These are phyloP conservation scores for Sphagnum fallax DNA, from an alignment of 228 moss, liverwort and hornwort genomes.

Conservation along the genomic window DNA sequence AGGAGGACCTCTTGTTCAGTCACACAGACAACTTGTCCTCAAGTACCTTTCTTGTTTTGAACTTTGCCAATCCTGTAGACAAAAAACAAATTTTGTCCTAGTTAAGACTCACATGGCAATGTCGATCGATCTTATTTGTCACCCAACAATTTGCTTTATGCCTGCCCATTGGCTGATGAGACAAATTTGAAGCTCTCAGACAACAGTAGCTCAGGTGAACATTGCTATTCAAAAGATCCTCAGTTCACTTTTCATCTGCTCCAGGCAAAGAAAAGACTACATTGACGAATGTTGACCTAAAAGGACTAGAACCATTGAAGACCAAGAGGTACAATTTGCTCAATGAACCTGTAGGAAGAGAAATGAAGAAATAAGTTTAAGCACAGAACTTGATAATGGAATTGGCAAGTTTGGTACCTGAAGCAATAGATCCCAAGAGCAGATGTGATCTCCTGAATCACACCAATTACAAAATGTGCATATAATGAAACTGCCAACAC, in stretches of 20 bases:
- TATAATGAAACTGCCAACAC: slow-evolving; percentile 52
- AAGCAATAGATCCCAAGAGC: slow-evolving; percentile 93
- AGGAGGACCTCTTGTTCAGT: too few species aligned
- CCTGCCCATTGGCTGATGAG: neutral
- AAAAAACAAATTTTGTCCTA: slow-evolving; percentile 7
- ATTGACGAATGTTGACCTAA: neutral
- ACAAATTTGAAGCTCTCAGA: neutral
- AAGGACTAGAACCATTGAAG: neutral
- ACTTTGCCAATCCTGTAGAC: slow-evolving; percentile 78
- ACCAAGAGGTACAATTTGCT: neutral
- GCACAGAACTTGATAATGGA: neutral
- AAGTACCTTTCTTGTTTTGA: slow-evolving; percentile 62
- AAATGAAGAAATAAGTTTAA: neutral
- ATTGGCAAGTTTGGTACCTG: slow-evolving; percentile 41
- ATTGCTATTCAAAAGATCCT: neutral
- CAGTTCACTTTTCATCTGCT: neutral
- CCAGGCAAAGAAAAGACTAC: slow-evolving; percentile 9
- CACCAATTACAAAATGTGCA: slow-evolving; percentile 66
- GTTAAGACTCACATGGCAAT: neutral
- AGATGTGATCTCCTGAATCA: slow-evolving; percentile 77
- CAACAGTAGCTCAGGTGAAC: neutral
- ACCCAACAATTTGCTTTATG: neutral
- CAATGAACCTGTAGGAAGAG: neutral
- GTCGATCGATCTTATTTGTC: neutral
- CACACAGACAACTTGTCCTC: slow-evolving; percentile 7